Evolutionary conservation across 352 stramenopile species (phyloP), one percentile per base, ranked within the genome.

Genomic region (Thraustotheca clavata): DNA sequence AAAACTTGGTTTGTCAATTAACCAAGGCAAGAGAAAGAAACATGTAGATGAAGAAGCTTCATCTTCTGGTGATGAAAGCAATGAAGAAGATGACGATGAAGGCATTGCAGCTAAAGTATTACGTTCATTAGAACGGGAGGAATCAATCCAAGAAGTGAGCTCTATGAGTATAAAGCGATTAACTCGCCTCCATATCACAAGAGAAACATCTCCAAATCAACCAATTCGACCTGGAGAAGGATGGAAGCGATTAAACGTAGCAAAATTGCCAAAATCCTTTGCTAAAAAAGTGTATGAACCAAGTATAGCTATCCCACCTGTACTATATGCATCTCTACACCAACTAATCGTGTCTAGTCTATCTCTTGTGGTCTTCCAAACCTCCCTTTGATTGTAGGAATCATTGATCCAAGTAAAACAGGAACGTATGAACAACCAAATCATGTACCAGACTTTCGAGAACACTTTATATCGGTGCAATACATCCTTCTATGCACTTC

Each of bases 231-330:
- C 70, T 2, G 80, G 80, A 4, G 76, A 88, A 66, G 83, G 80
- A 54, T 91, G 80, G 83, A 89, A 89, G 62, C 79, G 83, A 0
- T 73, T 91, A 1, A 85, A 87, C 60, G 69, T 67, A 0, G 75
- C 76, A 4, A 73, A 73, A 2, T 49, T 91, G 41, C 79, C 83
- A 0, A 69, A 61, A 7, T 77, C 77, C 57, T 91, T 91, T 59
- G 83, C 77, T 41, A 73, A 77, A 9, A 76, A 47, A 20, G 80
- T 88, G 59, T 89, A 89, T 41, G 59, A 41, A 5, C 43, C 72
- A 12, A 80, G 77, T 47, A 87, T 79, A 0, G 77, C 87, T 35
- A 74, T 74, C 0, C 79, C 79, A n/a, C 22, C 74, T 76, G 9
- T 86, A 79, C 12, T 67, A 59, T 18, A n/a, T 36, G 24, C n/a